Percentiles rank a stretch among this genome's conserved stretches.
phyloP scores from a whole-genome alignment of 768 basidiomycete species.

The Calocera cornea region DNA sequence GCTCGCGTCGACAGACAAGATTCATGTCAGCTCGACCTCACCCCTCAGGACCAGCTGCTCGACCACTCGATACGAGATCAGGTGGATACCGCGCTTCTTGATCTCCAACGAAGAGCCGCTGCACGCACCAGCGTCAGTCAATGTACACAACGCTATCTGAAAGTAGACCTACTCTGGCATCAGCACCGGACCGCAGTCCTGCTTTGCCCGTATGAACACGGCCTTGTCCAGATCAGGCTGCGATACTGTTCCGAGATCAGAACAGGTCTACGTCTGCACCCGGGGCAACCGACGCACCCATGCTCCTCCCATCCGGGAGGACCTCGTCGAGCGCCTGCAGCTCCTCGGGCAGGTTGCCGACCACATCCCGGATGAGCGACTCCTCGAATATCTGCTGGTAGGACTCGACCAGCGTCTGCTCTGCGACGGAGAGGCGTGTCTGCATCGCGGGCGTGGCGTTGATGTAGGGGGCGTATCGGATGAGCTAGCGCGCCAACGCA shows the following conservation, averaged over 20 bases:
- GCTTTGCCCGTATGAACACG: slow-evolving; percentile 69
- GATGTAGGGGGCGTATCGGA: slow-evolving; percentile 73
- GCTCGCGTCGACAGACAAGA: neutral
- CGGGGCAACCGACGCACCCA: slow-evolving; percentile 30
- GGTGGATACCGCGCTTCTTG: slow-evolving; percentile 66
- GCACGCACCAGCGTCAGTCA: neutral
- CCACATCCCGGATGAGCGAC: slow-evolving; percentile 29
- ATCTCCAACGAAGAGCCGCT: slow-evolving; percentile 64
- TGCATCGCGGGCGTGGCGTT: slow-evolving; percentile 57
- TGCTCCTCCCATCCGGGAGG: slow-evolving; percentile 55
- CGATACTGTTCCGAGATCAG: slow-evolving; percentile 38
- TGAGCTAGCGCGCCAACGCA: slow-evolving; percentile 43
- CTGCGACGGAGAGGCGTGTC: slow-evolving; percentile 65
- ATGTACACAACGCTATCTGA: neutral
- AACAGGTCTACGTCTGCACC: too few relatives aligned
- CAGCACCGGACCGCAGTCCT: slow-evolving; percentile 38
- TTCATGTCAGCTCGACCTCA: slow-evolving; percentile 64
- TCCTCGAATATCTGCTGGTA: slow-evolving; percentile 5
- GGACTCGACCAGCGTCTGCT: slow-evolving; percentile 38
- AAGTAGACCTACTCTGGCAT: slow-evolving; percentile 27
- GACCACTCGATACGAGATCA: slow-evolving; percentile 62
- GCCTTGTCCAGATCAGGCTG: slow-evolving; percentile 62
- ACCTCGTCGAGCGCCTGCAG: slow-evolving; percentile 69
- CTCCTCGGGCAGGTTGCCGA: slow-evolving; percentile 66
- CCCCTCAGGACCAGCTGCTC: slow-evolving; percentile 59